Evolutionary conservation across 75 land plant genomes (phyloP).

Genomic region (Cupressus sempervirens): DNA sequence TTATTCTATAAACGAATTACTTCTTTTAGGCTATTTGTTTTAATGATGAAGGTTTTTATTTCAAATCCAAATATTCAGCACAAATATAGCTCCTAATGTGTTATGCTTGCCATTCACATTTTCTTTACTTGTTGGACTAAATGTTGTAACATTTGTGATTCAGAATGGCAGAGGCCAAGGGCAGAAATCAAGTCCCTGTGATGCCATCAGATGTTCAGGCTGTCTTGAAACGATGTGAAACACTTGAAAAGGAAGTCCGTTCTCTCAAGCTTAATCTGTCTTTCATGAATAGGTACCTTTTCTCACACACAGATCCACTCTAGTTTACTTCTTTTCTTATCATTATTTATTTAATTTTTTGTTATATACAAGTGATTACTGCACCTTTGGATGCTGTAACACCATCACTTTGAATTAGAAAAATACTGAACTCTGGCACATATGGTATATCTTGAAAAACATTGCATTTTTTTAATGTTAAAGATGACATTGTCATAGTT

Average conservation of each 20-base stretch:
- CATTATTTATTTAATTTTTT: not conserved
- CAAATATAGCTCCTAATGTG: not conserved
- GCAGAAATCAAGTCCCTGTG: constrained; percentile 37
- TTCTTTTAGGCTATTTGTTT: not conserved
- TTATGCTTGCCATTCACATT: not conserved
- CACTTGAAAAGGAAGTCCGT: constrained; percentile 69
- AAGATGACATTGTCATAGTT: not conserved
- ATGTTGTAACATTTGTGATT: not conserved
- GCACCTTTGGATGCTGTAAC: not conserved
- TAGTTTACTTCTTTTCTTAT: not conserved
- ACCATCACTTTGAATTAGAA: not conserved
- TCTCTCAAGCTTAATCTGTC: constrained; percentile 64
- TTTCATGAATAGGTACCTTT: constrained; percentile 71
- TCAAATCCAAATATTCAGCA: not conserved
- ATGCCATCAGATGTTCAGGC: constrained; percentile 63
- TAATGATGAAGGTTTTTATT: not conserved
- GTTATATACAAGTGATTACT: not conserved
- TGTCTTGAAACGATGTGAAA: constrained; percentile 58
- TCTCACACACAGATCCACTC: not conserved
- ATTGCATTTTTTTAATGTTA: not conserved
- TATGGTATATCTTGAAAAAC: not conserved
- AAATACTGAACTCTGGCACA: not conserved
- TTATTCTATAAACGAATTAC: not conserved
- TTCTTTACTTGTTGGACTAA: not conserved
- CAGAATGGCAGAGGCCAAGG: constrained; percentile 84